These are phyloP conservation scores for Podaxis sp. DNA, from an alignment of 768 basidiomycete species.

Conservation along the genomic window DNA sequence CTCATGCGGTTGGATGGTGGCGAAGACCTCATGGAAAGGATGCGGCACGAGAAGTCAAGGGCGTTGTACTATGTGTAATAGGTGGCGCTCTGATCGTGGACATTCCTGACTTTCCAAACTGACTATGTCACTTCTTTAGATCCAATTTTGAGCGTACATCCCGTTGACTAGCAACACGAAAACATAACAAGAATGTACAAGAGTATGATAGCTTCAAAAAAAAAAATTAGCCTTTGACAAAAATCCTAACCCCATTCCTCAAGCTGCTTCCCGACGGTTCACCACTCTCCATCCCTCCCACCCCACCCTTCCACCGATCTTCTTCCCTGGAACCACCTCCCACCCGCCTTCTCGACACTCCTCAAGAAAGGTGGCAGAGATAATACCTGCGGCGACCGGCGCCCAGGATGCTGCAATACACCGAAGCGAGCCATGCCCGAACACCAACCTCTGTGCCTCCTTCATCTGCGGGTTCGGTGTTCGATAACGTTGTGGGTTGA, in stretches of 20 bases:
- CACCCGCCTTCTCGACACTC: constrained; percentile 28
- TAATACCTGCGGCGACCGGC: constrained; percentile 46
- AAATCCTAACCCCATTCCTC: background rate
- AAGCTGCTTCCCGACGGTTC: background rate
- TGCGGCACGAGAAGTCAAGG: background rate
- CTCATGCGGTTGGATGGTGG: background rate
- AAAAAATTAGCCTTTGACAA: background rate
- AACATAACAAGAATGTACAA: background rate
- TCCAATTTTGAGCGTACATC: too few species aligned
- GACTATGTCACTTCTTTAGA: too few species aligned
- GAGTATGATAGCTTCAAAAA: background rate
- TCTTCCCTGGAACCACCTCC: constrained; percentile 24
- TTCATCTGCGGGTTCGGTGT: constrained; percentile 19
- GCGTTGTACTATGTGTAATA: background rate
- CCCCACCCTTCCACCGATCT: constrained; percentile 36
- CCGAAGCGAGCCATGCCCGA: constrained; percentile 47
- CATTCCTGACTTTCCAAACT: too few species aligned
- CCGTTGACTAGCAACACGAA: background rate
- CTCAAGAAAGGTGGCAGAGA: constrained; percentile 42
- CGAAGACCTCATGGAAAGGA: background rate
- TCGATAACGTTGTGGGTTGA: constrained; percentile 35
- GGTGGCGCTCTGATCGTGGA: background rate
- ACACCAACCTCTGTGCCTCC: constrained; percentile 32
- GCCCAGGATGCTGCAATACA: constrained; percentile 52
- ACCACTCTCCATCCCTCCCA: constrained; percentile 46